Evolutionary conservation across 805 yeast genomes (phyloP).

Genomic region (Saturnispora dispora): DNA sequence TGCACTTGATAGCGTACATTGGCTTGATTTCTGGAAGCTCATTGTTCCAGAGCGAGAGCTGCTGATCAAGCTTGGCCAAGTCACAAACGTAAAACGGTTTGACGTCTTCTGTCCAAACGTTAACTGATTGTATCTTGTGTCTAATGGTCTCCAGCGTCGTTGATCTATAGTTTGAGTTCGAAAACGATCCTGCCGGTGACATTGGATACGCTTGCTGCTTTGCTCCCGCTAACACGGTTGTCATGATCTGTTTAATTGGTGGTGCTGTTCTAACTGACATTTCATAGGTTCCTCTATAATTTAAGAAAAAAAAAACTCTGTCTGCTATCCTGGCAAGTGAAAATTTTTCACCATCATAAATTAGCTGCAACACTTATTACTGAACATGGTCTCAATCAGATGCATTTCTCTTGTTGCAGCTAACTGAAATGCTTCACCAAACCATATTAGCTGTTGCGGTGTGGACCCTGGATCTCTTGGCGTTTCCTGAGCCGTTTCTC

Average conservation of each 20-base stretch:
- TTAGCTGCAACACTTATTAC: neutral
- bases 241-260: neutral
- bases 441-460: neutral
- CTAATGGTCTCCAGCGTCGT: constrained; percentile 11
- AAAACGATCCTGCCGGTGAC: constrained; percentile 8
- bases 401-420: neutral
- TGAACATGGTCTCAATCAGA: neutral
- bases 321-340: neutral
- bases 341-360: neutral
- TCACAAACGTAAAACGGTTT: constrained; percentile 87
- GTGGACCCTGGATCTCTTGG: constrained; percentile 1
- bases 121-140: constrained; percentile 14
- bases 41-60: constrained; percentile 53
- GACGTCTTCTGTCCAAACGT: constrained; percentile 29
- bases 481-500: neutral
- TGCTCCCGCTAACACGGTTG: neutral
- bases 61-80: constrained; percentile 57
- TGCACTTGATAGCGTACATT: constrained; percentile 93
- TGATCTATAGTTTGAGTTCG: neutral
- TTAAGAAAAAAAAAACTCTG: neutral
- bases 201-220: constrained; percentile 6
- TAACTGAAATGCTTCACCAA: neutral
- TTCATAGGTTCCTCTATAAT: neutral
- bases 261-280: neutral
- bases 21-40: constrained; percentile 71